A percentile compares a stretch with the other conserved stretches of the same genome.
Conservation (phyloP, 441 rosid species). For the Euphorbia celastroides region DNA sequence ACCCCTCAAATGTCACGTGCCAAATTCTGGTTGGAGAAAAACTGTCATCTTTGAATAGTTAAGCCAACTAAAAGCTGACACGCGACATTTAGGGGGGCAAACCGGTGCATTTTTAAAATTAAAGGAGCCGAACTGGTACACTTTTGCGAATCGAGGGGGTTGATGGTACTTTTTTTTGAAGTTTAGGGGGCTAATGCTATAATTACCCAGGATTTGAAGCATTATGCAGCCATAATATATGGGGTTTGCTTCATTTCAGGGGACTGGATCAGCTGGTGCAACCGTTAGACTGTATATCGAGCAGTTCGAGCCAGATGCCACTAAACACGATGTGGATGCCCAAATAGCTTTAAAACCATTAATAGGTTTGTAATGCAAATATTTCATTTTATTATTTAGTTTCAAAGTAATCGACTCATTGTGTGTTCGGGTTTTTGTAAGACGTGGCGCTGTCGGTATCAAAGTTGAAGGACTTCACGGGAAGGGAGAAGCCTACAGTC, state of each 20-base stretch:
- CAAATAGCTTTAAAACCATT: constrained; percentile 76
- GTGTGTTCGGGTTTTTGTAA: constrained; percentile 31
- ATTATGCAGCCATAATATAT: constrained; percentile 2
- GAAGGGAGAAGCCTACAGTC: constrained; percentile 91
- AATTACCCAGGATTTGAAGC: constrained; percentile 15
- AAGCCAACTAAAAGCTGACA: no score
- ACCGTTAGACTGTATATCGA: constrained; percentile 84
- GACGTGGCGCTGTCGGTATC: constrained; percentile 82
- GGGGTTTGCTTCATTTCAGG: constrained; percentile 34
- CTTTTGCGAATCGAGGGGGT: no score
- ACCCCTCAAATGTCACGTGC: no score
- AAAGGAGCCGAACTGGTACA: no score
- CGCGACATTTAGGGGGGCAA: no score
- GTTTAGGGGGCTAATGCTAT: no score
- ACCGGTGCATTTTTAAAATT: no score
- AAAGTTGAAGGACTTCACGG: constrained; percentile 84
- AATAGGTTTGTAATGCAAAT: constrained; percentile 40
- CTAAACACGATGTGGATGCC: constrained; percentile 86
- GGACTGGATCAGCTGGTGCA: constrained; percentile 97
- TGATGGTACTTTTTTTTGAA: no score
- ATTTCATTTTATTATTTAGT: neutral
- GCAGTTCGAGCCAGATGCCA: constrained; percentile 73
- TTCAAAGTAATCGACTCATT: neutral
- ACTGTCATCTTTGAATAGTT: no score
- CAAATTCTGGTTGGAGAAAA: no score